phyloP scores from a whole-genome alignment of 1,284 basidiomycete species.

The Rhodotorula sp. region DNA sequence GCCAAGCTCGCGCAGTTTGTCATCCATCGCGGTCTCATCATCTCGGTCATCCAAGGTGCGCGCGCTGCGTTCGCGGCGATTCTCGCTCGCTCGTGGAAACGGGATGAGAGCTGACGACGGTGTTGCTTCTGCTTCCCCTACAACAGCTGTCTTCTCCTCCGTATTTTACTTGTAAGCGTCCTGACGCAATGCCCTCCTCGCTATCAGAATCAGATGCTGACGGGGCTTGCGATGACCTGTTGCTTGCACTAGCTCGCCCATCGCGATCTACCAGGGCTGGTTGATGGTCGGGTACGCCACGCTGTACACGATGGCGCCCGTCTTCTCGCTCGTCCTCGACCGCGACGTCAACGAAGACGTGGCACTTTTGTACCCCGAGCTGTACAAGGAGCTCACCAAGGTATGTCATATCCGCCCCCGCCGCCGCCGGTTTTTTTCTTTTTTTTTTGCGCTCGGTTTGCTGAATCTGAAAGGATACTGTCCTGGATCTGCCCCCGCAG shows the following conservation, averaged over 20 bases:
- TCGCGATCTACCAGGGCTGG: slow-evolving; percentile 97
- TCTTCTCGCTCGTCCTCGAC: slow-evolving; percentile 94
- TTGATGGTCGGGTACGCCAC: slow-evolving; percentile 98
- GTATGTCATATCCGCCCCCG: slow-evolving; percentile 51
- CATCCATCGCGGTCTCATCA: slow-evolving; percentile 96
- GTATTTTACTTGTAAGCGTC: slow-evolving; percentile 85
- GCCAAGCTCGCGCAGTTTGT: slow-evolving; percentile 98
- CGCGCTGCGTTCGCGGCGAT: background rate
- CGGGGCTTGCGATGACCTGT: background rate
- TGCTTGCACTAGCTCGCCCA: slow-evolving; percentile 77
- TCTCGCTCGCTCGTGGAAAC: background rate
- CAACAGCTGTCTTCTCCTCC: slow-evolving; percentile 86
- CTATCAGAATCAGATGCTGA: background rate
- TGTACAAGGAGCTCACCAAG: slow-evolving; percentile 97
- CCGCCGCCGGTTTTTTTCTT: background rate
- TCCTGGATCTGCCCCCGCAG: slow-evolving; percentile 51
- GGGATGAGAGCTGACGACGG: background rate
- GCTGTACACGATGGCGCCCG: slow-evolving; percentile 96
- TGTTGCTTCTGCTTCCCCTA: background rate
- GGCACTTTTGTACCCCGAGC: slow-evolving; percentile 90
- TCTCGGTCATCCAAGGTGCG: slow-evolving; percentile 74
- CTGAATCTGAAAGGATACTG: background rate
- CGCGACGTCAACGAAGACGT: slow-evolving; percentile 94
- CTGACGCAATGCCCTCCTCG: no score
- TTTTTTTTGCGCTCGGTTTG: background rate